phyloP scores from a whole-genome alignment of 164 flowering plant species.

The Piper betle region DNA sequence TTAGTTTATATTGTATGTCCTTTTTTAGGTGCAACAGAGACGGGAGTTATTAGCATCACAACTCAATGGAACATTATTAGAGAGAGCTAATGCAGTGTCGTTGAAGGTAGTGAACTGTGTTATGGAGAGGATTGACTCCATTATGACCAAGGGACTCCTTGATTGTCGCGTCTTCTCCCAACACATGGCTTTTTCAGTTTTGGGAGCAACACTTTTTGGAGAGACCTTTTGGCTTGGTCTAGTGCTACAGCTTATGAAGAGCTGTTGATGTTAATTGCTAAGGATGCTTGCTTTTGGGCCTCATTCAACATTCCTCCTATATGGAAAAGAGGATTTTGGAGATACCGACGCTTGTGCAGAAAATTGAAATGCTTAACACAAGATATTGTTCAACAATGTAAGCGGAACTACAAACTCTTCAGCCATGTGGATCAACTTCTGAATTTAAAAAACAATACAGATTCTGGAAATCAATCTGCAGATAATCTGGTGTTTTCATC shows the following conservation, averaged over 20 bases:
- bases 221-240: slow-evolving; percentile 42
- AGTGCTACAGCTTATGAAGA: slow-evolving; percentile 43
- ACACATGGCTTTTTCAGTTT: slow-evolving; percentile 40
- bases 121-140: slow-evolving; percentile 23
- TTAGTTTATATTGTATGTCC: background rate
- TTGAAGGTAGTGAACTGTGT: slow-evolving; percentile 25
- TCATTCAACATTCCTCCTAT: slow-evolving; percentile 49
- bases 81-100: slow-evolving; percentile 24
- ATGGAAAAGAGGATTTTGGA: slow-evolving; percentile 56
- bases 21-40: slow-evolving; percentile 27
- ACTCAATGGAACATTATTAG: slow-evolving; percentile 28
- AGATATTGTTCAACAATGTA: slow-evolving; percentile 30
- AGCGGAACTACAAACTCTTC: slow-evolving; percentile 15
- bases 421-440: slow-evolving; percentile 4
- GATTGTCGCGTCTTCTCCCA: slow-evolving; percentile 42
- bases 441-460: slow-evolving; percentile 6
- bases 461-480: slow-evolving; percentile 7
- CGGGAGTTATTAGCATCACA: slow-evolving; percentile 32
- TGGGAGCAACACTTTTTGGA: slow-evolving; percentile 52
- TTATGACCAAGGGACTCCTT: slow-evolving; percentile 23
- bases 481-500: slow-evolving; percentile 6
- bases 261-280: slow-evolving; percentile 46
- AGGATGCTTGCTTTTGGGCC: slow-evolving; percentile 59
- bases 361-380: slow-evolving; percentile 42
- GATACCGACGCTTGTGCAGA: slow-evolving; percentile 31